Percentiles rank a stretch among this genome's conserved stretches.
Evolutionary conservation across 192 early-diverging fungal species (phyloP).

Genomic region (Geranomyces variabilis): DNA sequence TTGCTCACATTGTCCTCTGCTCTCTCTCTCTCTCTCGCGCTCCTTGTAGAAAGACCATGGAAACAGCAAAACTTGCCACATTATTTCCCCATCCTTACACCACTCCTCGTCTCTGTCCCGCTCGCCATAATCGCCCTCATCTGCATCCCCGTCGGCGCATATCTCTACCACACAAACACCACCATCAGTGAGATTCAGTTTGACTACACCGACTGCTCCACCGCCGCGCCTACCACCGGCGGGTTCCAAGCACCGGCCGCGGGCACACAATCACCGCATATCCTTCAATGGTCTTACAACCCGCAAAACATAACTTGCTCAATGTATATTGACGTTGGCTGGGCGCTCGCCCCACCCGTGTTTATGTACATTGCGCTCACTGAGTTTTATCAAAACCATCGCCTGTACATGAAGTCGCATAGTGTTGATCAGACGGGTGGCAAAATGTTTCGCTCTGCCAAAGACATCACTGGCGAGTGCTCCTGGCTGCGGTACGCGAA

Average conservation of each 20-base stretch:
- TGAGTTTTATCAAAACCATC: constrained; percentile 99
- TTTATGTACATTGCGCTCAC: constrained; percentile 95
- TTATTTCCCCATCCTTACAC: constrained; percentile 30
- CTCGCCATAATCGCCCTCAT: constrained; percentile 26
- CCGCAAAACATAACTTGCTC: constrained; percentile 60
- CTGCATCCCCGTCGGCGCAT: constrained; percentile 32
- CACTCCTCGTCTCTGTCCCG: constrained; percentile 13
- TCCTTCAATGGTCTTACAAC: constrained; percentile 56
- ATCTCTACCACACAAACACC: constrained; percentile 17
- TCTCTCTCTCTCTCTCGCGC: no score
- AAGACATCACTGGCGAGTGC: constrained; percentile 26
- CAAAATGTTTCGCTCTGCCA: constrained; percentile 26
- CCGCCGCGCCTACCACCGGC: constrained; percentile 10
- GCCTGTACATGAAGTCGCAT: constrained; percentile 91
- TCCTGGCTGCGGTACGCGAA: constrained; percentile 33
- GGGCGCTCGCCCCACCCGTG: constrained; percentile 73
- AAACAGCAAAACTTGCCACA: constrained; percentile 26
- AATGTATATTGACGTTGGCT: constrained; percentile 68
- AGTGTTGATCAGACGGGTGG: constrained; percentile 83
- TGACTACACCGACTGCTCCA: constrained; percentile 89
- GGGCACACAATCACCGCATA: constrained; percentile 31
- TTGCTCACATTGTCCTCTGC: no score
- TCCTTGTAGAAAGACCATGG: constrained; percentile 21
- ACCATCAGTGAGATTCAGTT: constrained; percentile 72
- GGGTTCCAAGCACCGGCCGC: not conserved